Base-by-base conservation (phyloP, 129 eudicot species). In the Glebionis coronaria region DNA sequence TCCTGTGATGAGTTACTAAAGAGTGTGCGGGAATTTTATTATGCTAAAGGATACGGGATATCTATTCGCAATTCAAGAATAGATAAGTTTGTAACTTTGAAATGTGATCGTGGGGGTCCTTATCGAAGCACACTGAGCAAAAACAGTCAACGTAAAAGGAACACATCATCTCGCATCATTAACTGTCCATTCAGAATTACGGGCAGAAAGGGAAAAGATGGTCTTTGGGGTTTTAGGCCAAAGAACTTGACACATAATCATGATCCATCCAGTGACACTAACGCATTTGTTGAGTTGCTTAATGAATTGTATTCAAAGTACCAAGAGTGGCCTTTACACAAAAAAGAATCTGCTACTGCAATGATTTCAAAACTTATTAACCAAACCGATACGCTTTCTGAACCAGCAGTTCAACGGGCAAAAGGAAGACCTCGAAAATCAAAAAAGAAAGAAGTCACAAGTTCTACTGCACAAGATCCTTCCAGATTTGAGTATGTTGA, bases 1-100 rank as follows among this genome's bases (percentile, higher is more conserved):
- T 53, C 58, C 0, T 16, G 58, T 53, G 58, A 53, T 14, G 58
- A 53, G 16, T 18, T 15, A 53, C 19, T 18, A 53, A 53, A 53
- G 7, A 53, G 23, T 53, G 58, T 53, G 16, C 58, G 23, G 19
- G 11, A 53, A 53, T 53, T 53, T 53, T 53, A 53, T 53, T 53
- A 53, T 53, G 3, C 58, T 53, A 53, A 53, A 15, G 23, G 58
- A 18, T 18, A 53, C 10, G 58, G 58, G 58, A 53, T 53, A 53
- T 53, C 28, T 53, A 53, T 53, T 16, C 11, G 7, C 19, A 19
- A 19, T 53, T 53, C 58, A 53, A 53, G 21, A 53, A 2, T 11
- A 47, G 53, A 47, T 2, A 47, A 47, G 53, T 47, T 11, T 47
- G 7, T 11, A n/a, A 47, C 6, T 47, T 47, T 47, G 53, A 47